A percentile compares a stretch with the other conserved stretches of the same genome.
Evolutionary conservation across 805 yeast species (phyloP).

Genomic region (Ogataea haglerorum): DNA sequence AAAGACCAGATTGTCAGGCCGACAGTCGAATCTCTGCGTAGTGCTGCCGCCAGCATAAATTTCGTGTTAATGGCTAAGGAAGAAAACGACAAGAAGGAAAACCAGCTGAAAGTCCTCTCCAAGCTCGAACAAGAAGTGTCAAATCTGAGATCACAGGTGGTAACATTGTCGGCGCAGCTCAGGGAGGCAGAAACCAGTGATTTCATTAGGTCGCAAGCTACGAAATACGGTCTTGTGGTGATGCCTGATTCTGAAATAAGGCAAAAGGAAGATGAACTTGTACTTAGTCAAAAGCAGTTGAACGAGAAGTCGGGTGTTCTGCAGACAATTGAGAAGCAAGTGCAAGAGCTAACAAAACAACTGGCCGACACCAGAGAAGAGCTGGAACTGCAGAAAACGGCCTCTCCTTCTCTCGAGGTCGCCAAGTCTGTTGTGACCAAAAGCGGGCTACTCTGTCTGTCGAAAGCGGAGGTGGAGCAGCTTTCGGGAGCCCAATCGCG

Average conservation of each 20-base stretch:
- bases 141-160: neutral
- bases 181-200: slow-evolving; percentile 13
- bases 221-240: slow-evolving; percentile 13
- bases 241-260: slow-evolving; percentile 5
- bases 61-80: slow-evolving; percentile 4
- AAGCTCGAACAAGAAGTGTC: neutral
- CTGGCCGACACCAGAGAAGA: neutral
- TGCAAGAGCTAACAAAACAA: neutral
- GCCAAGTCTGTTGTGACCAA: slow-evolving; percentile 1
- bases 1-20: slow-evolving; percentile 25
- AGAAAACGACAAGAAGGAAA: neutral
- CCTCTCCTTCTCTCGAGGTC: neutral
- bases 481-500: slow-evolving; percentile 1
- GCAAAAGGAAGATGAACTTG: neutral
- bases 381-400: neutral
- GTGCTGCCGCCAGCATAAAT: slow-evolving; percentile 20
- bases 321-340: neutral
- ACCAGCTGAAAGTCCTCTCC: neutral
- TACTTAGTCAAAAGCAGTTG: neutral
- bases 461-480: slow-evolving; percentile 1
- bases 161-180: neutral
- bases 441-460: slow-evolving; percentile 1
- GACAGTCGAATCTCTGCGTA: slow-evolving; percentile 20
- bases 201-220: slow-evolving; percentile 1
- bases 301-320: neutral